Percentiles rank a stretch among this genome's conserved stretches.
phyloP scores from a whole-genome alignment of 768 basidiomycete genomes.

The Naganishia antarctica region DNA sequence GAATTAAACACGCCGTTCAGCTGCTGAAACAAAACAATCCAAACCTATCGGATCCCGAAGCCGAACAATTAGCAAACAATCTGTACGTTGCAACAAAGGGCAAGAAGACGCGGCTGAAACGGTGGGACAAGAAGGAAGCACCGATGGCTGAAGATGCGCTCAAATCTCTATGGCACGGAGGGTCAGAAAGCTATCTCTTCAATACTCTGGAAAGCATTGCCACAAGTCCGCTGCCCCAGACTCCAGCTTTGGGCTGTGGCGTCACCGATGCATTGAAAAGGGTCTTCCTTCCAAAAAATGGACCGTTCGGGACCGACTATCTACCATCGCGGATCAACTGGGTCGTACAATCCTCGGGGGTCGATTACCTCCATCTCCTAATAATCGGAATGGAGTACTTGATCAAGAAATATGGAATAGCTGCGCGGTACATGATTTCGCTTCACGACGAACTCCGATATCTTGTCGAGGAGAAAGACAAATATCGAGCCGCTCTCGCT shows the following conservation, averaged over 20 bases:
- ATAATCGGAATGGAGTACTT: constrained; percentile 93
- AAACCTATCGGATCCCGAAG: constrained; percentile 69
- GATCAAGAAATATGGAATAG: constrained; percentile 69
- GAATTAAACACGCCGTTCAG: constrained; percentile 85
- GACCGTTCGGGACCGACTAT: constrained; percentile 66
- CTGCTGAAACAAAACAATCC: constrained; percentile 80
- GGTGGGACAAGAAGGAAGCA: neutral
- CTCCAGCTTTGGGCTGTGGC: constrained; percentile 89
- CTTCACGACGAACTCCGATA: constrained; percentile 97
- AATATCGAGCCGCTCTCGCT: constrained; percentile 83
- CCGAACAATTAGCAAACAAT: constrained; percentile 72
- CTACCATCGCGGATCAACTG: constrained; percentile 97
- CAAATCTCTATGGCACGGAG: constrained; percentile 84
- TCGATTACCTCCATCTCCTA: constrained; percentile 94
- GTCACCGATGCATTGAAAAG: constrained; percentile 90
- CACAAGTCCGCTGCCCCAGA: constrained; percentile 73
- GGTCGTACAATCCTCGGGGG: constrained; percentile 98
- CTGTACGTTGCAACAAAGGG: constrained; percentile 93
- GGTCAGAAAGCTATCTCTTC: constrained; percentile 92
- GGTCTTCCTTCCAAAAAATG: constrained; percentile 67
- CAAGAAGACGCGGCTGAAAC: constrained; percentile 54
- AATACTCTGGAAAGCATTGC: constrained; percentile 97
- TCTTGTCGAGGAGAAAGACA: constrained; percentile 80
- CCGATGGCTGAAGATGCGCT: constrained; percentile 2
- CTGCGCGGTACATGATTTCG: constrained; percentile 89